phyloP scores from a whole-genome alignment of 768 basidiomycete species.

The Trametes cinnabarina region DNA sequence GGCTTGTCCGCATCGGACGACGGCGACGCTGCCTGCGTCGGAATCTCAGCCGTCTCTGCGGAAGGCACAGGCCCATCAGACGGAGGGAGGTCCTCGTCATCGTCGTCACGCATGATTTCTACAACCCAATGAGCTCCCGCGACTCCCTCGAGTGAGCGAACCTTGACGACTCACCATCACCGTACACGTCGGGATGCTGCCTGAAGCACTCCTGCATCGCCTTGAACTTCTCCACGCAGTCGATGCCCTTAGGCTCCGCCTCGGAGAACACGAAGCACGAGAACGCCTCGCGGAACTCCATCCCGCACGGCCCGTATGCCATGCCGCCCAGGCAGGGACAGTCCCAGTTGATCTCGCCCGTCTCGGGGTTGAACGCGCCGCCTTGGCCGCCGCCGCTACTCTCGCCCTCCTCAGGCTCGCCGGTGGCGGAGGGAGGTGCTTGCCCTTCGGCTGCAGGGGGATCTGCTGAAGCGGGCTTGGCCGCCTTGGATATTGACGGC shows the following conservation, averaged over 20 bases:
- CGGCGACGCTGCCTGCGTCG: constrained; percentile 1
- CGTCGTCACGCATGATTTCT: constrained; percentile 74
- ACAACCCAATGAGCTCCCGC: constrained; percentile 7
- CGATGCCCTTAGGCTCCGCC: constrained; percentile 93
- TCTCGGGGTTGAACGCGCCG: constrained; percentile 89
- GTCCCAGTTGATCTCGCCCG: constrained; percentile 99
- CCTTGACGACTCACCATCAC: constrained; percentile 63
- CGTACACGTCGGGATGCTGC: constrained; percentile 93
- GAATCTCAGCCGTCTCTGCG: constrained; percentile 9
- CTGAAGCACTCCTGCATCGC: constrained; percentile 98
- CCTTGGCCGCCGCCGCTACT: constrained; percentile 20
- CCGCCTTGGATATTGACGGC: constrained; percentile 3
- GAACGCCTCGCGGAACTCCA: constrained; percentile 91
- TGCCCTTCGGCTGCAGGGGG: constrained; percentile 2
- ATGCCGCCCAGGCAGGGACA: constrained; percentile 98
- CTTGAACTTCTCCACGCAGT: constrained; percentile 97
- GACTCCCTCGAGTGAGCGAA: not conserved
- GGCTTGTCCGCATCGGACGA: not conserved
- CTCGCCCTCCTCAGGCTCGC: constrained; percentile 28
- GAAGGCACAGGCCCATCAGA: constrained; percentile 6
- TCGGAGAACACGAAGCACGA: constrained; percentile 96
- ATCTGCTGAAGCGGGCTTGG: not conserved
- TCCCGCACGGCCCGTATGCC: constrained; percentile 96
- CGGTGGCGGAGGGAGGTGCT: constrained; percentile 8
- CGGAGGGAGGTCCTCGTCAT: constrained; percentile 41